Conservation (phyloP, 2,329 filamentous ascomycete genomes). For the Ambrosiella beaveri region DNA sequence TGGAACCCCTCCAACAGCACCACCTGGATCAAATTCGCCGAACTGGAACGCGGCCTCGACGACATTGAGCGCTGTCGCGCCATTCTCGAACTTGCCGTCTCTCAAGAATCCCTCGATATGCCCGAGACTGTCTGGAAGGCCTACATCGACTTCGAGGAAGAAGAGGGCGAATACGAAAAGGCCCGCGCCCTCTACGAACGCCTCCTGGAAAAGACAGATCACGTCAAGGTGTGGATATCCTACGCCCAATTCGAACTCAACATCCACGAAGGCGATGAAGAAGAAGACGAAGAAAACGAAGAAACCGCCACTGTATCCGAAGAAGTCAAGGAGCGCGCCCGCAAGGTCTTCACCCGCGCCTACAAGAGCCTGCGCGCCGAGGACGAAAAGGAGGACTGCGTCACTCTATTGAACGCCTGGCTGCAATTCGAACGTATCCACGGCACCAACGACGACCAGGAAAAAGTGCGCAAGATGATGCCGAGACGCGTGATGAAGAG, state of each 20-base stretch:
- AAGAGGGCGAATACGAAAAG: slow-evolving; percentile 76
- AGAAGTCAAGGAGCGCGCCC: slow-evolving; percentile 64
- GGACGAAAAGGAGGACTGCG: slow-evolving; percentile 86
- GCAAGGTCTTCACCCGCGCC: slow-evolving; percentile 69
- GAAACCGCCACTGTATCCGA: slow-evolving; percentile 59
- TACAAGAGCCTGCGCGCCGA: slow-evolving; percentile 76
- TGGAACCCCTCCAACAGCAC: slow-evolving; percentile 82
- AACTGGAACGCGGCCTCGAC: slow-evolving; percentile 79
- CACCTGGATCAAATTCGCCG: slow-evolving; percentile 92
- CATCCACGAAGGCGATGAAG: slow-evolving; percentile 54
- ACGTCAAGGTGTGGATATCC: slow-evolving; percentile 98
- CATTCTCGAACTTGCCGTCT: slow-evolving; percentile 81
- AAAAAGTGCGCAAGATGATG: slow-evolving; percentile 82
- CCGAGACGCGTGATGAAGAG: slow-evolving; percentile 83
- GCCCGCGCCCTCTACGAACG: slow-evolving; percentile 76
- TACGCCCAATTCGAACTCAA: slow-evolving; percentile 98
- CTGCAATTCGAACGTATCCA: slow-evolving; percentile 79
- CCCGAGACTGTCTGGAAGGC: slow-evolving; percentile 94
- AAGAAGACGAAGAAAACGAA: slow-evolving; percentile 38
- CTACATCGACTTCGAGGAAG: slow-evolving; percentile 97
- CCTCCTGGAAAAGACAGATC: slow-evolving; percentile 82
- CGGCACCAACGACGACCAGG: slow-evolving; percentile 56
- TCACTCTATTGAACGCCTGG: slow-evolving; percentile 81
- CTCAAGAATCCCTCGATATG: slow-evolving; percentile 79
- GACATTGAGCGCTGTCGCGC: slow-evolving; percentile 74